Evolutionary conservation across 768 basidiomycete species (phyloP).

Genomic region (Pulveroboletus sp.): DNA sequence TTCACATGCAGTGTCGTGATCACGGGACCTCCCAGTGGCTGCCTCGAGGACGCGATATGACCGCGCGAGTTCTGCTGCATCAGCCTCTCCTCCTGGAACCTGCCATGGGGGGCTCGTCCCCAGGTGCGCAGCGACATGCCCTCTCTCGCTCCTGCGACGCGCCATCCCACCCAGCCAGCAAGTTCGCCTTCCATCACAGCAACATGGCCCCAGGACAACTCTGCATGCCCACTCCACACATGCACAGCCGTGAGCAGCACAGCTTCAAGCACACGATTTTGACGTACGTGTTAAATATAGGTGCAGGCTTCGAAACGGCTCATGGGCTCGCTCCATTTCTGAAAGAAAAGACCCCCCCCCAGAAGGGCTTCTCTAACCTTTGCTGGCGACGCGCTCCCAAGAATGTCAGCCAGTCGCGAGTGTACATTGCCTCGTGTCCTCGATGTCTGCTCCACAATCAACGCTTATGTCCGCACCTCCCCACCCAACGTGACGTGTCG

Average conservation of each 20-base stretch:
- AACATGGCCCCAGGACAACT: too few species aligned
- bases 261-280: not conserved
- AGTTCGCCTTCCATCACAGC: too few species aligned
- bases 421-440: slow-evolving; percentile 15
- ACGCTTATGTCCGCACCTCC: slow-evolving; percentile 16
- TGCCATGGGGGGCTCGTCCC: not conserved
- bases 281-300: not conserved
- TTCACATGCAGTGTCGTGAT: slow-evolving; percentile 6
- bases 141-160: too few species aligned
- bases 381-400: not conserved
- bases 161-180: too few species aligned
- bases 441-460: slow-evolving; percentile 7
- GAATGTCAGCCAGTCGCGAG: slow-evolving; percentile 8
- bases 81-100: not conserved
- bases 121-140: not conserved
- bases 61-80: slow-evolving; percentile 21
- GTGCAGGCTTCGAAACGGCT: too few species aligned
- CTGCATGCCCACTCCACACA: too few species aligned
- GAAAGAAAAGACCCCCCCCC: not conserved
- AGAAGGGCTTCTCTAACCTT: not conserved
- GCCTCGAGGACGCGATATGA: slow-evolving; percentile 32
- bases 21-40: slow-evolving; percentile 21
- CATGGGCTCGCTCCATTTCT: not conserved
- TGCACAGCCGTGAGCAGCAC: too few species aligned
- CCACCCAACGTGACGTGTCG: slow-evolving; percentile 19